These are phyloP conservation scores for Fusarium sp. DNA, from an alignment of 2,329 filamentous ascomycete species.

Conservation along the genomic window DNA sequence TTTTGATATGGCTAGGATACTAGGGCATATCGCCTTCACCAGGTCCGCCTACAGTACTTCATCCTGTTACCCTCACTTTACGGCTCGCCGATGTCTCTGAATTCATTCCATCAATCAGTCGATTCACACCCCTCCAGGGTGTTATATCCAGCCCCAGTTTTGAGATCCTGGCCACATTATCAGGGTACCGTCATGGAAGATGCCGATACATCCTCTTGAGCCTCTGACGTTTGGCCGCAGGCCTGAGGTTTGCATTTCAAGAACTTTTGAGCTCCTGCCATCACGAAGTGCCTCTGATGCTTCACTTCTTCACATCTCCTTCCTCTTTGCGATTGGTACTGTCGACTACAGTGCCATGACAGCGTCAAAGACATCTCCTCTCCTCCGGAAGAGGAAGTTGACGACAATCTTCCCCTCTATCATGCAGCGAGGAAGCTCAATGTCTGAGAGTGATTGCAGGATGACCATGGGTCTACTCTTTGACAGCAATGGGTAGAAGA, in stretches of 20 bases:
- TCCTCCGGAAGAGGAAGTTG: conserved; percentile 41
- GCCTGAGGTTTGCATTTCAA: conserved; percentile 19
- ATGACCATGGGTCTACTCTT: conserved; percentile 7
- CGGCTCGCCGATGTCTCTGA: not conserved
- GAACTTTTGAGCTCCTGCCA: conserved; percentile 39
- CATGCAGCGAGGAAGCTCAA: conserved; percentile 11
- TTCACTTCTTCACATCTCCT: conserved; percentile 28
- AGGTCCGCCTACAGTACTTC: not conserved
- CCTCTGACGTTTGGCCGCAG: conserved; percentile 2
- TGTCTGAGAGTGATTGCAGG: conserved; percentile 9
- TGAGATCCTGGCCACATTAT: conserved; percentile 23
- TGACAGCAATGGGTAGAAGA: not conserved
- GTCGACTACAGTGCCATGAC: conserved; percentile 14
- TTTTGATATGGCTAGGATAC: not conserved
- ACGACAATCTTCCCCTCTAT: conserved; percentile 22
- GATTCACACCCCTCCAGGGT: not conserved
- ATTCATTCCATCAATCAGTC: not conserved
- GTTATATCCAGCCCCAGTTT: not conserved
- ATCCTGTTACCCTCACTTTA: conserved; percentile 3
- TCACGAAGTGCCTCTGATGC: conserved; percentile 6
- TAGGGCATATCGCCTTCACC: not conserved
- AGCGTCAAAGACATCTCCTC: conserved; percentile 15
- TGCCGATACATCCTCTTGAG: conserved; percentile 17
- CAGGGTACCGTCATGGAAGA: conserved; percentile 19
- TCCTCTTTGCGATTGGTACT: conserved; percentile 39